These are phyloP conservation scores for Chlorociboria aeruginascens DNA, from an alignment of 495 filamentous ascomycete species.

Conservation along the genomic window DNA sequence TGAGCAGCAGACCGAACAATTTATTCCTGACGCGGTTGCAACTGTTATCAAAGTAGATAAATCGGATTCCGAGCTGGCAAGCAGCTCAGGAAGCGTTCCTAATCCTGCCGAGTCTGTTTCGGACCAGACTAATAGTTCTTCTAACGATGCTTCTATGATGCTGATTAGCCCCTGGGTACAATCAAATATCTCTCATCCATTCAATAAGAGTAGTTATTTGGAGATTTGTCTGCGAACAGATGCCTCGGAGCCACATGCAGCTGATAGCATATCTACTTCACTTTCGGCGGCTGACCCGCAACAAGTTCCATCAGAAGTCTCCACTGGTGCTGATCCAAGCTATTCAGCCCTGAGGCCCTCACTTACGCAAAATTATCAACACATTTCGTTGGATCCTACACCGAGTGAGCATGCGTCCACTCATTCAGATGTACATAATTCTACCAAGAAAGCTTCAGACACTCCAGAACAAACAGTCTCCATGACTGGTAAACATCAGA, in stretches of 20 bases:
- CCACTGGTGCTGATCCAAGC: not conserved
- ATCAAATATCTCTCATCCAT: not conserved
- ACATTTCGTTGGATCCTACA: not conserved
- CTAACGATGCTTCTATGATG: not conserved
- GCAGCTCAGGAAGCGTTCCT: not conserved
- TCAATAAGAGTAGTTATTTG: slow-evolving; percentile 2
- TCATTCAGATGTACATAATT: not conserved
- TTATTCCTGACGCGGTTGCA: slow-evolving; percentile 26
- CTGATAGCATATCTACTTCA: not conserved
- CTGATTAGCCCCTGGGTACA: slow-evolving; percentile 7
- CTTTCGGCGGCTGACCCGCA: not conserved
- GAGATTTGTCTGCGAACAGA: slow-evolving; percentile 18
- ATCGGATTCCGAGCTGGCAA: slow-evolving; percentile 5
- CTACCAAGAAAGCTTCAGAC: not conserved
- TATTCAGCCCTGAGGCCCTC: too few relatives aligned
- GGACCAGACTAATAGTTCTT: not conserved
- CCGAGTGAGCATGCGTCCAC: not conserved
- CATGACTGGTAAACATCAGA: not conserved
- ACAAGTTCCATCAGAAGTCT: not conserved
- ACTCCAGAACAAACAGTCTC: not conserved
- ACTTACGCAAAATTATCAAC: too few relatives aligned
- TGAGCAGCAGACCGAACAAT: slow-evolving; percentile 23
- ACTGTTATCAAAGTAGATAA: slow-evolving; percentile 16
- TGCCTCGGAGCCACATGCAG: not conserved
- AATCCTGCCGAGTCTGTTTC: not conserved